Base-by-base conservation (phyloP, 2,329 filamentous ascomycete species). In the Arthrobotrys conoides region DNA sequence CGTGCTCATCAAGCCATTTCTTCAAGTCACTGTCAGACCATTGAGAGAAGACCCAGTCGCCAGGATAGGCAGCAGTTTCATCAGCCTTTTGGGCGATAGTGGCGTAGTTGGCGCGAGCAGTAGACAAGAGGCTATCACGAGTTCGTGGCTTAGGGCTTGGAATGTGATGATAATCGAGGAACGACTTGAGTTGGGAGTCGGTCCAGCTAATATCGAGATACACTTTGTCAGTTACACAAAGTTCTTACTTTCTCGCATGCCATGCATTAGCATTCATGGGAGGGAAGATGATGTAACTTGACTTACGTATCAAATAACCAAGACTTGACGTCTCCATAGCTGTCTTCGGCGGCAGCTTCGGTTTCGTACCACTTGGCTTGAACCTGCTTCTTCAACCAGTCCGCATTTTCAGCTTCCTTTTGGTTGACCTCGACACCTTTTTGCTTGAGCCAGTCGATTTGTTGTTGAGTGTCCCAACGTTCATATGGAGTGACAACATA, bases 151-250 rank as follows among this genome's bases (percentile, higher is more conserved):
- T 92, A 70, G 95, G 94, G 81, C 92, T 92, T 73, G 94, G 93
- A 82, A 99, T 93, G 80, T 89, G 89, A 84, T 98, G 89, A 84
- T 91, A 92, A 85, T 98, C 95, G 80, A 94, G 91, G 86, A 98
- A 98, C 0, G 92, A 87, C 88, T 98, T 97, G 81, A 99, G 88
- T 84, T 96, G 91, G 81, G 94, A 97, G 73, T 98, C 95, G 81
- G 92, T 91, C 93, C 94, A 97, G 76, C 93, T 96, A 80, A 9
- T 38, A 20, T 46, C 51, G 14, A 14, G 61, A 68, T 53, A 12
- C 12, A 16, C 2, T 12, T 16, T 41, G 67, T 77, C 41, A 77
- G 72, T 67, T 67, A 77, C 72, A 71, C 72, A 67, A 66, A 44
- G n/a, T 8, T 46, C 44, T 20, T 8, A n/a, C n/a, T 46, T 46